Percentiles rank a stretch among this genome's conserved stretches.
These are phyloP conservation scores for Yarrowia osloensis DNA, from an alignment of 805 yeast species.

Conservation along the genomic window DNA sequence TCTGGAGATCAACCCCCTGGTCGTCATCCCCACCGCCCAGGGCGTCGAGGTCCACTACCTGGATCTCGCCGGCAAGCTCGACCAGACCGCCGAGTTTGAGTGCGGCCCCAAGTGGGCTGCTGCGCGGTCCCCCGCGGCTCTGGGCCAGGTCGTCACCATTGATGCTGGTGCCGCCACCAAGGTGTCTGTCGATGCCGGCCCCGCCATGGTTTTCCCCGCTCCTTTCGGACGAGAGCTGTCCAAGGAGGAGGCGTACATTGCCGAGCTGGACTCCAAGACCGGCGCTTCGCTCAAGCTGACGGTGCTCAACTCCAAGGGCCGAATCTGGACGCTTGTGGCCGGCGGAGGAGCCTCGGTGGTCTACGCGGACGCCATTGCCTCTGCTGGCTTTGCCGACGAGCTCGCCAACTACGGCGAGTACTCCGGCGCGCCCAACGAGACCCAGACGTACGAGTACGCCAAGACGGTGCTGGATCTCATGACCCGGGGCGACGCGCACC, in stretches of 20 bases:
- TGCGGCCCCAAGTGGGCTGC: slow-evolving; percentile 53
- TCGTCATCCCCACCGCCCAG: slow-evolving; percentile 46
- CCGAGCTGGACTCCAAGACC: slow-evolving; percentile 52
- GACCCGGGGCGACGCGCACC: slow-evolving; percentile 45
- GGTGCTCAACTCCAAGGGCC: slow-evolving; percentile 48
- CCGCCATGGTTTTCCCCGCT: slow-evolving; percentile 53
- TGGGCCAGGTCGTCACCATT: slow-evolving; percentile 42
- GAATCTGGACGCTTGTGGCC: slow-evolving; percentile 52
- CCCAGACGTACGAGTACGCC: slow-evolving; percentile 51
- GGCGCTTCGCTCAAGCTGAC: slow-evolving; percentile 52
- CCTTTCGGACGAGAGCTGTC: slow-evolving; percentile 51
- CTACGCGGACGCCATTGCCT: slow-evolving; percentile 52
- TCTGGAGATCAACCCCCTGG: slow-evolving; percentile 51
- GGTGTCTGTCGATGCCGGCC: slow-evolving; percentile 48
- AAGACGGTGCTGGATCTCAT: slow-evolving; percentile 51
- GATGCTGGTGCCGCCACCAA: slow-evolving; percentile 35
- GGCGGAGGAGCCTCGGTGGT: slow-evolving; percentile 54
- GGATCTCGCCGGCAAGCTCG: slow-evolving; percentile 52
- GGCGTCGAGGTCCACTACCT: slow-evolving; percentile 50
- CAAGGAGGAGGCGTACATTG: slow-evolving; percentile 51
- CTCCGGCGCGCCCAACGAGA: slow-evolving; percentile 53
- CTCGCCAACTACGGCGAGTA: slow-evolving; percentile 53
- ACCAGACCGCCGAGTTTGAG: slow-evolving; percentile 53
- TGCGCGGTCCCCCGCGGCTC: slow-evolving; percentile 49
- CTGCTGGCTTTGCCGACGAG: slow-evolving; percentile 49